Evolutionary conservation across 441 rosid genomes (phyloP).

Genomic region (Isatis lusitanica): DNA sequence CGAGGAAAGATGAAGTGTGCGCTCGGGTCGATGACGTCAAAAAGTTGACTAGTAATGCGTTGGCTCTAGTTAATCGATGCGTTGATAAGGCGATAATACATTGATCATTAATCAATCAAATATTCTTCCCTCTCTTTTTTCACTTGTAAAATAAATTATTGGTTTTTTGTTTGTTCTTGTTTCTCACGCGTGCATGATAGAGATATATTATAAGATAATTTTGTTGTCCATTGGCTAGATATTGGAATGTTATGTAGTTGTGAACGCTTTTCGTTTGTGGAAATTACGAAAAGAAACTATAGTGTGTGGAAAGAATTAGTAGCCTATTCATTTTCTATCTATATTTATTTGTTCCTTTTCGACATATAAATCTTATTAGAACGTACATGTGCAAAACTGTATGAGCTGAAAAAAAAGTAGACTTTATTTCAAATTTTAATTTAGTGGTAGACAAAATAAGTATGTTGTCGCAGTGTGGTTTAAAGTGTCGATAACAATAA

Average conservation of each 20-base stretch:
- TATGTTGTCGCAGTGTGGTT: neutral
- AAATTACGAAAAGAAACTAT: conserved; percentile 14
- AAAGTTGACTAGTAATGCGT: conserved; percentile 76
- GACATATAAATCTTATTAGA: neutral
- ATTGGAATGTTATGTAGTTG: neutral
- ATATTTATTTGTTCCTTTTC: neutral
- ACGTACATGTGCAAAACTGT: neutral
- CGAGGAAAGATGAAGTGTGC: conserved; percentile 48
- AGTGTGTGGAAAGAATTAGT: conserved; percentile 7
- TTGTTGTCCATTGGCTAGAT: conserved; percentile 19
- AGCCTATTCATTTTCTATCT: neutral
- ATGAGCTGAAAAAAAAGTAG: conserved; percentile 9
- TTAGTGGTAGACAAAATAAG: conserved; percentile 21
- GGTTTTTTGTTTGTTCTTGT: conserved; percentile 8
- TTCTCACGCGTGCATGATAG: conserved; percentile 31
- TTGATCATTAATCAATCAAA: conserved; percentile 19
- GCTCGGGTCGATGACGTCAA: conserved; percentile 49
- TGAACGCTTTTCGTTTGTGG: conserved; percentile 12
- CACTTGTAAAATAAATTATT: conserved; percentile 1
- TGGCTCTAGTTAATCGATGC: conserved; percentile 70
- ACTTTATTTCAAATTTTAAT: neutral
- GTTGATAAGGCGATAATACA: conserved; percentile 48
- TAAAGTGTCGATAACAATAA: neutral
- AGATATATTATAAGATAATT: conserved; percentile 25
- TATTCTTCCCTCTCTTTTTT: neutral